phyloP scores from a whole-genome alignment of 176 grass and related monocot genomes.

The Elymus sibiricus region DNA sequence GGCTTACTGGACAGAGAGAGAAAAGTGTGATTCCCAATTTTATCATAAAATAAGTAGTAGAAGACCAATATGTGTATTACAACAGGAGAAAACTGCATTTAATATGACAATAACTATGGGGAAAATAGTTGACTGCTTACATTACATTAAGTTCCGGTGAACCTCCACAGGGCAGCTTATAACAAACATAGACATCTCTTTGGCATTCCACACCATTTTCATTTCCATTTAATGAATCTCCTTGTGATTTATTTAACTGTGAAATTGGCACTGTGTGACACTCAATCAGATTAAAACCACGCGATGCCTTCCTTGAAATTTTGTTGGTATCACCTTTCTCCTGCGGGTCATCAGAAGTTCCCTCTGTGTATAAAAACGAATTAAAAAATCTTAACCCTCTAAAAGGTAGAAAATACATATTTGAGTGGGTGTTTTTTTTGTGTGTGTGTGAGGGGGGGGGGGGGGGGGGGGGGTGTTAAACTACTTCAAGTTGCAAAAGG shows the following conservation, averaged over 20 bases:
- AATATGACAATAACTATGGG: background rate
- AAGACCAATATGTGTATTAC: background rate
- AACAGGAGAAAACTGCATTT: background rate
- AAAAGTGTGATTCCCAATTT: slow-evolving; percentile 10
- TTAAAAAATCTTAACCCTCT: background rate
- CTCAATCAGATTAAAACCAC: slow-evolving; percentile 77
- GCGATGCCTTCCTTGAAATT: slow-evolving; percentile 65
- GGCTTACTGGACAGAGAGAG: slow-evolving; percentile 12
- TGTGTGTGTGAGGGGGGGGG: no score
- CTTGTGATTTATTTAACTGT: slow-evolving; percentile 27
- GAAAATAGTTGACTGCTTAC: slow-evolving; percentile 47
- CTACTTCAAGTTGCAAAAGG: background rate
- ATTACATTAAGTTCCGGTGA: slow-evolving; percentile 53
- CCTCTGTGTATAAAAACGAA: slow-evolving; percentile 8
- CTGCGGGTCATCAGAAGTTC: slow-evolving; percentile 21
- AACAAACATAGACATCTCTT: slow-evolving; percentile 50
- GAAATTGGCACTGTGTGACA: slow-evolving; percentile 44
- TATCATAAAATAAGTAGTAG: background rate
- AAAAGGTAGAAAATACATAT: slow-evolving; percentile 2
- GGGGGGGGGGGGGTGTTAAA: background rate
- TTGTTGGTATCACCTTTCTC: slow-evolving; percentile 32
- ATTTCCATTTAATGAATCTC: slow-evolving; percentile 28
- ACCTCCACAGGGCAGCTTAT: slow-evolving; percentile 49
- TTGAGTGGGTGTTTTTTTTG: background rate
- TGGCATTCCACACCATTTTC: slow-evolving; percentile 23